These are phyloP conservation scores for Flaveria brownii DNA, from an alignment of 129 eudicot genomes.

Conservation along the genomic window DNA sequence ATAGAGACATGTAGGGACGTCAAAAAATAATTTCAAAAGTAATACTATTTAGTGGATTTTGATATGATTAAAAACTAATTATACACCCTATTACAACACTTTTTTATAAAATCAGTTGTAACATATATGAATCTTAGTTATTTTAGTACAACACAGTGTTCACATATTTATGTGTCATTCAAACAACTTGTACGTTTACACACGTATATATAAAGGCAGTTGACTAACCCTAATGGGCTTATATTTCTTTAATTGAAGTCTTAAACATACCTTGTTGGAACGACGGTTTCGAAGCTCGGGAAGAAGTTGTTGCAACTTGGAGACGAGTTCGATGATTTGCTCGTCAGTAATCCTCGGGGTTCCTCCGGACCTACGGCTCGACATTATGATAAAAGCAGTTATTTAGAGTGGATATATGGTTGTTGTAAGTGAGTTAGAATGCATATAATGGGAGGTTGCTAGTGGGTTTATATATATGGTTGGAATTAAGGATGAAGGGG, in stretches of 20 bases:
- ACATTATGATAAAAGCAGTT: conserved; percentile 43
- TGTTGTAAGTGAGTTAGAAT: conserved; percentile 11
- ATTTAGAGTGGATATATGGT: not conserved
- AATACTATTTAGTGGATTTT: not conserved
- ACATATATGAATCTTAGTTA: not conserved
- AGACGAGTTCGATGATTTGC: conserved; percentile 77
- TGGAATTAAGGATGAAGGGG: conserved; percentile 22
- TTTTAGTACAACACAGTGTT: no score
- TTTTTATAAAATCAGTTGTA: not conserved
- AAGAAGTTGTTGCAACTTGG: conserved; percentile 80
- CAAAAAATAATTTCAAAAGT: not conserved
- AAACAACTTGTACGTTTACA: no score
- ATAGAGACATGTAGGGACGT: conserved; percentile 9
- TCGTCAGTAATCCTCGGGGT: conserved; percentile 71
- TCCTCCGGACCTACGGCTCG: conserved; percentile 60
- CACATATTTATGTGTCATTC: no score
- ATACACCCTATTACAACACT: not conserved
- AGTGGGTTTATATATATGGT: conserved; percentile 33
- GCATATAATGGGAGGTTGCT: conserved; percentile 27
- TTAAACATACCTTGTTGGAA: conserved; percentile 60
- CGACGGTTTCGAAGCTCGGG: conserved; percentile 82
- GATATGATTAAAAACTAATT: not conserved
- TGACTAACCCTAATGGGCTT: no score
- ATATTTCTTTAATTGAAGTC: no score
- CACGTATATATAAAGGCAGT: no score